These are phyloP conservation scores for Dryadomyces quercus-mongolicae DNA, from an alignment of 2,329 filamentous ascomycete species.

Conservation along the genomic window DNA sequence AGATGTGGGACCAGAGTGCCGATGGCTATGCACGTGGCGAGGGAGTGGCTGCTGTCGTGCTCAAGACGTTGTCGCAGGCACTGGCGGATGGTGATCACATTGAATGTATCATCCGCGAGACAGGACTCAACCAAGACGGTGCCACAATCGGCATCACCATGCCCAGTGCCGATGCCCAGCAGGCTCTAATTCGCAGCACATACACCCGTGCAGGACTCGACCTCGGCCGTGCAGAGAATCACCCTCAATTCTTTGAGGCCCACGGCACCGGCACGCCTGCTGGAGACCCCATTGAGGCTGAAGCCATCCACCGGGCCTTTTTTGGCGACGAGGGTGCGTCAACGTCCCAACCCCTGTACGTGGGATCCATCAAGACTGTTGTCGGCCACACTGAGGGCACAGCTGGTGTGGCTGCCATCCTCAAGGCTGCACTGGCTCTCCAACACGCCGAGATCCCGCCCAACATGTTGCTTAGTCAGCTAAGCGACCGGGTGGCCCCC, in stretches of 20 bases:
- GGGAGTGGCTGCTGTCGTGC: conserved; percentile 24
- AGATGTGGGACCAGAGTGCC: conserved; percentile 21
- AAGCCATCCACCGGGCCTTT: conserved; percentile 22
- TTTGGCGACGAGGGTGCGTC: conserved; percentile 8
- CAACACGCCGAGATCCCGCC: conserved; percentile 19
- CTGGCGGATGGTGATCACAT: conserved; percentile 23
- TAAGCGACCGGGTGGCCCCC: conserved; percentile 15
- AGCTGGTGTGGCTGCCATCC: conserved; percentile 16
- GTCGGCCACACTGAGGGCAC: conserved; percentile 15
- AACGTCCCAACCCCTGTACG: conserved; percentile 16
- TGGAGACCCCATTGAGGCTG: conserved; percentile 29
- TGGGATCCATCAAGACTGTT: conserved; percentile 17
- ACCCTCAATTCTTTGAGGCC: conserved; percentile 13
- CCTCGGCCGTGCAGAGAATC: conserved; percentile 11
- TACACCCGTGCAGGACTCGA: conserved; percentile 27
- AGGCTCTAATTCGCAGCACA: conserved; percentile 22
- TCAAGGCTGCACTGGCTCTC: conserved; percentile 20
- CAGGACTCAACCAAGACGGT: conserved; percentile 24
- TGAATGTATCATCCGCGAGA: conserved; percentile 18
- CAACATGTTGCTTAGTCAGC: conserved; percentile 16
- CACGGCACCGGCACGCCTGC: conserved; percentile 30
- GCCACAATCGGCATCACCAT: conserved; percentile 20
- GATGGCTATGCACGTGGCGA: conserved; percentile 35
- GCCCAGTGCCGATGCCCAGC: conserved; percentile 26
- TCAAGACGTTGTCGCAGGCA: conserved; percentile 26